Evolutionary conservation across 2,329 filamentous ascomycete species (phyloP).

Genomic region (Penicillium concentricum): DNA sequence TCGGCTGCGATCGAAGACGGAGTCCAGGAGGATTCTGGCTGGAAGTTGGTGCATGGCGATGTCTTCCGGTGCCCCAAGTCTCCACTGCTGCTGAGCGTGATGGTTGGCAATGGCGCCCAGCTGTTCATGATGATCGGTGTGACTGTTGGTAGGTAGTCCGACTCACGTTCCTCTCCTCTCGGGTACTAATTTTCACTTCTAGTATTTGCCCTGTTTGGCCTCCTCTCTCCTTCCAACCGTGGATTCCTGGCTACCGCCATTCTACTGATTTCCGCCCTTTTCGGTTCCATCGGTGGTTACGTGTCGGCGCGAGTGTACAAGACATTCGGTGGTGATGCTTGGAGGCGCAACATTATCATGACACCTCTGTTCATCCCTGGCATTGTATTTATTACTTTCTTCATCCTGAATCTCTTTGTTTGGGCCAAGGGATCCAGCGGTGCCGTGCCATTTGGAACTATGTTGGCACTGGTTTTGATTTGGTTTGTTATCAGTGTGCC

Average conservation of each 20-base stretch:
- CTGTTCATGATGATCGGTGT: slow-evolving; percentile 96
- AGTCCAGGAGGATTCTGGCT: slow-evolving; percentile 95
- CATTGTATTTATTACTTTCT: slow-evolving; percentile 83
- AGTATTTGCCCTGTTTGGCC: slow-evolving; percentile 86
- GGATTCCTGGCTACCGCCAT: slow-evolving; percentile 91
- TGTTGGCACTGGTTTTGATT: slow-evolving; percentile 88
- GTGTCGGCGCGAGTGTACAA: slow-evolving; percentile 90
- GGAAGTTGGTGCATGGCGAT: slow-evolving; percentile 97
- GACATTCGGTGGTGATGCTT: slow-evolving; percentile 83
- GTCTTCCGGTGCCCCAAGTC: slow-evolving; percentile 87
- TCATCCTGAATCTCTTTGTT: slow-evolving; percentile 92
- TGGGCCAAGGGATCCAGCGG: slow-evolving; percentile 92
- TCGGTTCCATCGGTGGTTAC: slow-evolving; percentile 91
- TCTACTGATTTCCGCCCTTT: slow-evolving; percentile 87
- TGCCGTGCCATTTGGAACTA: slow-evolving; percentile 93
- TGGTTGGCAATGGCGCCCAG: slow-evolving; percentile 91
- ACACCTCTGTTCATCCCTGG: slow-evolving; percentile 84
- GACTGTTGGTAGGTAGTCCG: slow-evolving; percentile 63
- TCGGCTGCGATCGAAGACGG: slow-evolving; percentile 77
- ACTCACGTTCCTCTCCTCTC: neutral
- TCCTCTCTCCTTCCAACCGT: slow-evolving; percentile 92
- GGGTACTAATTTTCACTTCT: slow-evolving; percentile 13
- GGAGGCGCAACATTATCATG: slow-evolving; percentile 89
- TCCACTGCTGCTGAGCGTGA: slow-evolving; percentile 78
- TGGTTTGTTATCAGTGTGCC: slow-evolving; percentile 98